Percentiles rank a stretch among this genome's conserved stretches.
These are phyloP conservation scores for Elsinoe australis DNA, from an alignment of 2,329 filamentous ascomycete genomes.

Conservation along the genomic window DNA sequence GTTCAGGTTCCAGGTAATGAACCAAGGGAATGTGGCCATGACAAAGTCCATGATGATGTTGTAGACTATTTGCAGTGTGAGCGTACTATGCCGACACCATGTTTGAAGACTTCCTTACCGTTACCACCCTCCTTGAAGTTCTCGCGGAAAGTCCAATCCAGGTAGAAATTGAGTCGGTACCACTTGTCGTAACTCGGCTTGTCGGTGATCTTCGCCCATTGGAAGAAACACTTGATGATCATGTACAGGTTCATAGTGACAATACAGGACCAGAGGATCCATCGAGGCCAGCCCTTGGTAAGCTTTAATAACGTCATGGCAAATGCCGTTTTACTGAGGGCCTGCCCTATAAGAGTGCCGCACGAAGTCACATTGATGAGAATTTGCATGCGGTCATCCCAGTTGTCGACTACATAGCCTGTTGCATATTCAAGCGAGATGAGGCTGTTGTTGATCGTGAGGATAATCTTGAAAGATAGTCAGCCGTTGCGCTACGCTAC, in stretches of 20 bases:
- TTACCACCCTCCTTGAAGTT: constrained; percentile 47
- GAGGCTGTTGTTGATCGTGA: constrained; percentile 41
- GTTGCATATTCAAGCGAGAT: constrained; percentile 43
- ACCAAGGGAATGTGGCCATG: constrained; percentile 45
- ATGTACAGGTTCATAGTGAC: constrained; percentile 44
- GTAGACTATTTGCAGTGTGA: constrained; percentile 35
- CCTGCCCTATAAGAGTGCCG: constrained; percentile 33
- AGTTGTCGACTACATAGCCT: constrained; percentile 42
- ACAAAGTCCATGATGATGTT: constrained; percentile 50
- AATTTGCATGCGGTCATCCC: constrained; percentile 48
- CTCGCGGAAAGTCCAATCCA: constrained; percentile 34
- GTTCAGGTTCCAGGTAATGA: constrained; percentile 43
- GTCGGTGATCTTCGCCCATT: constrained; percentile 44
- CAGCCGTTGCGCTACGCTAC: constrained; percentile 10
- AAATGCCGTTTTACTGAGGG: constrained; percentile 34
- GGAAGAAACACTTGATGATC: constrained; percentile 42
- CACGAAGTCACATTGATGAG: constrained; percentile 42
- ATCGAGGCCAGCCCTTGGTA: constrained; percentile 31
- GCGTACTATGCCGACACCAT: constrained; percentile 1
- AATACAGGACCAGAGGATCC: constrained; percentile 45
- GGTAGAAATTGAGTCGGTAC: constrained; percentile 43
- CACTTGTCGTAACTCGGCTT: constrained; percentile 39
- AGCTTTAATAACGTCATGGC: constrained; percentile 37
- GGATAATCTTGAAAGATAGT: constrained; percentile 31
- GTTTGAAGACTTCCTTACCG: constrained; percentile 30